Evolutionary conservation across 2,329 filamentous ascomycete genomes (phyloP), one percentile per base, ranked within the genome.

Genomic region (Paecilomyces dactylethromorphus): DNA sequence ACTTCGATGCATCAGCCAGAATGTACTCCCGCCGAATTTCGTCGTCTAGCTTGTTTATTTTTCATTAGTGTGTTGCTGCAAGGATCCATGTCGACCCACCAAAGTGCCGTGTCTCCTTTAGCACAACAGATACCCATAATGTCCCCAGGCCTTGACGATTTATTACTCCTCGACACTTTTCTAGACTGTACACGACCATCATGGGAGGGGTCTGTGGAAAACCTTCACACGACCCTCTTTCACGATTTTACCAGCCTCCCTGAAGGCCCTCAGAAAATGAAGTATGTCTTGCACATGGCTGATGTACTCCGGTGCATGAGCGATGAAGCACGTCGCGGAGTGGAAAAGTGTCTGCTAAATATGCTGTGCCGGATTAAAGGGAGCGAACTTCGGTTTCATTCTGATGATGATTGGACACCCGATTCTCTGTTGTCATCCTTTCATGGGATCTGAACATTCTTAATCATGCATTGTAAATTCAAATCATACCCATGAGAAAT

Each of bases 381-480:
- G 15, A 53, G 58, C 26, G 32, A 35, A 22, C 22, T 53, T 39
- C 33, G 15, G 13, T 58, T 55, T 22, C 31, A 22, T 12, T 15
- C 55, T 6, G 56, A 56, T 32, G 45, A 55, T 8, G 53, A 39
- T 13, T 49, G 45, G 53, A 60, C 58, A 26, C 56, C 56, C 8
- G 58, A 60, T 52, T 55, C 66, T 13, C 24, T 60, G 18, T 33
- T 60, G 35, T 52, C 57, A 11, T 60, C 53, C 26, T 51, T 60
- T 15, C 64, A 60, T 22, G 59, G 52, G 18, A 45, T 8, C 15
- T 45, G 35, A 45, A 45, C 35, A 18, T 45, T 45, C 15, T 45
- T 15, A n/a, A 18, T 18, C 5, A 26, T 26, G 24, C 35, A 45
- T 15, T 45, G 13, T 3, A 15, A 5, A 15, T 39, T 39, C 33